These are phyloP conservation scores for Parsonsia alboflavescens DNA, from an alignment of 257 asterid genomes.

Conservation along the genomic window DNA sequence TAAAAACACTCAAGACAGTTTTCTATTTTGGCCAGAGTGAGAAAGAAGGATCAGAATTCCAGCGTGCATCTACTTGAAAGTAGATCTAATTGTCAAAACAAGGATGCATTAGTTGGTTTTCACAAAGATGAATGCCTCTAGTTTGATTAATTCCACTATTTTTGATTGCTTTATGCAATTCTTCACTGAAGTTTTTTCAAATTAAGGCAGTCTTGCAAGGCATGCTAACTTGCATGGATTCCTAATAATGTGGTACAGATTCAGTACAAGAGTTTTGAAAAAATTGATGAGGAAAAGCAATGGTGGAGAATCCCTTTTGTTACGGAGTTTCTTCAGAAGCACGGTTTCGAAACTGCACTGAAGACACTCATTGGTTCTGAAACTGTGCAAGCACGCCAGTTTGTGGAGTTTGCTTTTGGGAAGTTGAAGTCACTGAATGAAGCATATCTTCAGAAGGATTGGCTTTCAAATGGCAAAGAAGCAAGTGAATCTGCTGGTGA, in stretches of 20 bases:
- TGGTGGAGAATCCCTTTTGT: slow-evolving; percentile 95
- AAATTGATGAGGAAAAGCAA: slow-evolving; percentile 79
- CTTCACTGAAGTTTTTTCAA: background rate
- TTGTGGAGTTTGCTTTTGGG: slow-evolving; percentile 90
- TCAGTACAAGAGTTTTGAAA: slow-evolving; percentile 78
- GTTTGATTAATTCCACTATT: background rate
- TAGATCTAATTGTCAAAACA: background rate
- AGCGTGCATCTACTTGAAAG: background rate
- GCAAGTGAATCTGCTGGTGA: slow-evolving; percentile 17
- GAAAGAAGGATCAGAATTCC: background rate
- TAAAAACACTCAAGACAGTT: background rate
- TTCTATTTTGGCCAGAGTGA: background rate
- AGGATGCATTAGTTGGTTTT: background rate
- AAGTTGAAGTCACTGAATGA: slow-evolving; percentile 71
- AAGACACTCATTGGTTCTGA: slow-evolving; percentile 80
- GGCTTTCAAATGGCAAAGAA: slow-evolving; percentile 33
- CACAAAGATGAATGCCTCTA: background rate
- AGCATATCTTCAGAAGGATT: slow-evolving; percentile 50
- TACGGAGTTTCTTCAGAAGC: slow-evolving; percentile 70
- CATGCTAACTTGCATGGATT: slow-evolving; percentile 7
- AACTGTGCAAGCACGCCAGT: slow-evolving; percentile 85
- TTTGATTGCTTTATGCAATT: too few relatives aligned
- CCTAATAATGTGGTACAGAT: slow-evolving; percentile 44
- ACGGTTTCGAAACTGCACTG: slow-evolving; percentile 72
- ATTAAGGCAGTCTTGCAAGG: background rate